Evolutionary conservation across 164 flowering plant species (phyloP).

Genomic region (Protea cynaroides): DNA sequence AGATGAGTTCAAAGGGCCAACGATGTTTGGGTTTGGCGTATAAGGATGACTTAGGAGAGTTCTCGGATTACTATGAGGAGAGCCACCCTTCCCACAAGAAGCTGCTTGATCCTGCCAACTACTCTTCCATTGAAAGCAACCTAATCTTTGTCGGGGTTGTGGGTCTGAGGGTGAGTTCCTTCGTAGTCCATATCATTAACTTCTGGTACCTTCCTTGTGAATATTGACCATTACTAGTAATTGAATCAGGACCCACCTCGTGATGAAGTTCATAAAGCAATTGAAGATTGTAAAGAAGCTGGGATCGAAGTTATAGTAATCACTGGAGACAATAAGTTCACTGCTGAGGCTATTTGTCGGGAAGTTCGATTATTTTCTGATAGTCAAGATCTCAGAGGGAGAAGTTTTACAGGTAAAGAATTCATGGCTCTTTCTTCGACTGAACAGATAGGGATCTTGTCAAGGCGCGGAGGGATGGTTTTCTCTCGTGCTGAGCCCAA

Average conservation of each 20-base stretch:
- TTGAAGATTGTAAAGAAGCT: constrained; percentile 72
- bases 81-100: constrained; percentile 77
- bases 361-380: constrained; percentile 63
- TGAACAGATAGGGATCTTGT: constrained; percentile 47
- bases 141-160: constrained; percentile 82
- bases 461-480: constrained; percentile 66
- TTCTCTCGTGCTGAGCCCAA: constrained; percentile 90
- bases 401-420: constrained; percentile 80
- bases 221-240: neutral
- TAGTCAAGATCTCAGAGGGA: constrained; percentile 43
- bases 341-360: constrained; percentile 82
- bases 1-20: constrained; percentile 86
- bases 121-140: constrained; percentile 62
- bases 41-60: constrained; percentile 79
- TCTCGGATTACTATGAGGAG: constrained; percentile 62
- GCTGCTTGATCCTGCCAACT: constrained; percentile 73
- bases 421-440: constrained; percentile 56
- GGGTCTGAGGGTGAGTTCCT: constrained; percentile 68
- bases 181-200: neutral
- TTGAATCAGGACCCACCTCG: constrained; percentile 84
- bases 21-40: constrained; percentile 85
- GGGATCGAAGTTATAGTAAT: constrained; percentile 89
- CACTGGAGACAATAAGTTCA: constrained; percentile 90
- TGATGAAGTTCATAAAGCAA: constrained; percentile 69
- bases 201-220: neutral